phyloP scores from a whole-genome alignment of 2,329 filamentous ascomycete genomes.

The Diaporthe australafricana region DNA sequence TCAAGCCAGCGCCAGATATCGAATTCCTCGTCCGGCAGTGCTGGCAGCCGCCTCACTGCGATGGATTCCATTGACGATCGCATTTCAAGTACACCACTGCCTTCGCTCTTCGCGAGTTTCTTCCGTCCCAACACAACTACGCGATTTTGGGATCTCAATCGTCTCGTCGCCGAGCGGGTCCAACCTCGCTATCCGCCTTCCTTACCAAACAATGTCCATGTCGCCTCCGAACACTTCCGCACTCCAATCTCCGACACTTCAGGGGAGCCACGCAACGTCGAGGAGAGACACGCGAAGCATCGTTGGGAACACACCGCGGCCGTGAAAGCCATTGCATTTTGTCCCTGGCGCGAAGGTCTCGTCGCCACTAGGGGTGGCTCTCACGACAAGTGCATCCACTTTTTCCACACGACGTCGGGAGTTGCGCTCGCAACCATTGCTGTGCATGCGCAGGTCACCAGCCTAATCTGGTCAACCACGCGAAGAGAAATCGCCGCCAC shows the following conservation, averaged over 20 bases:
- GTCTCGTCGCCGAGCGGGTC: constrained; percentile 26
- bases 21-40: constrained; percentile 14
- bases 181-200: constrained; percentile 28
- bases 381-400: constrained; percentile 95
- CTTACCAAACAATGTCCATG: constrained; percentile 9
- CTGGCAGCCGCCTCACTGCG: background rate
- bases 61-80: constrained; percentile 35
- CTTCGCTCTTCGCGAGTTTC: constrained; percentile 30
- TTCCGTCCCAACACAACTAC: constrained; percentile 30
- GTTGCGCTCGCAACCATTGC: constrained; percentile 89
- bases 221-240: constrained; percentile 32
- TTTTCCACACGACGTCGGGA: constrained; percentile 89
- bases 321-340: constrained; percentile 97
- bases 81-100: constrained; percentile 10
- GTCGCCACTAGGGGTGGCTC: constrained; percentile 93
- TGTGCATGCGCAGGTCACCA: constrained; percentile 93
- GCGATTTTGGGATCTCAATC: constrained; percentile 35
- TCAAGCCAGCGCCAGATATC: constrained; percentile 17
- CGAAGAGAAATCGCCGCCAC: constrained; percentile 91
- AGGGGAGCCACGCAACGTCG: constrained; percentile 60
- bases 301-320: constrained; percentile 85
- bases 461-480: constrained; percentile 88
- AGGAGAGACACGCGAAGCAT: constrained; percentile 72
- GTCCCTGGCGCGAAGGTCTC: constrained; percentile 89
- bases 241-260: constrained; percentile 35